Evolutionary conservation across 2,329 filamentous ascomycete species (phyloP), one percentile per base, ranked within the genome.

Genomic region (Fusarium virguliforme): DNA sequence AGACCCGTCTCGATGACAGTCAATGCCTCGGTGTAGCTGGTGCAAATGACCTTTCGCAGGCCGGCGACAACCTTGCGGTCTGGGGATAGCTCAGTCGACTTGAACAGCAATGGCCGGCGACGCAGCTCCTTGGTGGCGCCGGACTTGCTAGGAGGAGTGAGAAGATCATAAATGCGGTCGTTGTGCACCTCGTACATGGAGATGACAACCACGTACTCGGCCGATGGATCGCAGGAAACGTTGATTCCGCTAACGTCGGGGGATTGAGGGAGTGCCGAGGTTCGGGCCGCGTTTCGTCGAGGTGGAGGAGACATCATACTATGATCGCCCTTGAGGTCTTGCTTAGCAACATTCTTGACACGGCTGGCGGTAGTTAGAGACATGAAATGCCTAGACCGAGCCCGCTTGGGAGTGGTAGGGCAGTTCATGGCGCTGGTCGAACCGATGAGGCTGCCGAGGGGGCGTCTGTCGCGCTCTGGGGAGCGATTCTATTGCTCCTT

Each of bases 171-270:
- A 72, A 99, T 98, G 37, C 95, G 91, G 82, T 99, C 95, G 78
- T 99, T 99, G 84, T 99, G 98, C 1, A 99, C 95, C 80, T 99
- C 96, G 81, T 98, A 98, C 95, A 99, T 99, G 60, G 94, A 97
- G 24, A 99, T 87, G 10, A 99, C 85, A 60, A 99, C 90, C 5
- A 92, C 92, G 75, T 98, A 98, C 74, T 97, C 94, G 60, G 91
- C 89, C 22, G 88, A 87, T 53, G 90, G 85, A 43, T 82, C 80
- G 71, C 79, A 82, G 0, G 89, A 86, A 0, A 97, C 85, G 5
- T 87, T 83, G 46, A 97, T 84, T 57, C 90, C 86, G 80, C 90
- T 89, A 58, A 97, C 89, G 70, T 94, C 90, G 8, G 95, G 95
- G 6, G 86, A 83, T 64, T 92, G 89, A 1, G 95, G 93, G 6